phyloP scores from a whole-genome alignment of 2,329 filamentous ascomycete species.

The Amauroascus verrucosus region DNA sequence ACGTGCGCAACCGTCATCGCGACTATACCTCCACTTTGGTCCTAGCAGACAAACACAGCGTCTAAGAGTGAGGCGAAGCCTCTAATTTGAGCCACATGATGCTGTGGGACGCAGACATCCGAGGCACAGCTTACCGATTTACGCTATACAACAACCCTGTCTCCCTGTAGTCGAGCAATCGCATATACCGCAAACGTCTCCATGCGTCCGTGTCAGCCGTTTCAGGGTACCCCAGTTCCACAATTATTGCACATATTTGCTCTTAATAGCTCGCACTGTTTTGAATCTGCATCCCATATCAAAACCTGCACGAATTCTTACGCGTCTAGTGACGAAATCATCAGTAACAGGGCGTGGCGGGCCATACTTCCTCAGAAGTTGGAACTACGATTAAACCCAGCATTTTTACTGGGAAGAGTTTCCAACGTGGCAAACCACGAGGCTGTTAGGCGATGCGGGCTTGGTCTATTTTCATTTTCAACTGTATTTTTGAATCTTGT shows the following conservation, averaged over 20 bases:
- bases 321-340: neutral
- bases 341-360: neutral
- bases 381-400: neutral
- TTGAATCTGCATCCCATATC: neutral
- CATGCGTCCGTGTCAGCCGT: neutral
- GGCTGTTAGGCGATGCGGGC: slow-evolving; percentile 2
- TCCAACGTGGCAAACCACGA: neutral
- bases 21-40: neutral
- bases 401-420: neutral
- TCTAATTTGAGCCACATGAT: neutral
- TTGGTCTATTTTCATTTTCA: neutral
- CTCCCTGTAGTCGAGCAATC: neutral
- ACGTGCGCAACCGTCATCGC: neutral
- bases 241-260: neutral
- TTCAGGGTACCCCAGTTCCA: neutral
- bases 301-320: neutral
- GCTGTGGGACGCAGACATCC: neutral
- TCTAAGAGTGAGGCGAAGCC: neutral
- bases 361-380: neutral
- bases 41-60: neutral
- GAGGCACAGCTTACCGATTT: neutral
- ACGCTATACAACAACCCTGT: neutral
- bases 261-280: neutral
- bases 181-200: neutral
- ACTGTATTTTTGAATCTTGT: neutral